Percentiles rank a stretch among this genome's conserved stretches.
Evolutionary conservation across 2,329 filamentous ascomycete species (phyloP).

Genomic region (Beauveria sp.): DNA sequence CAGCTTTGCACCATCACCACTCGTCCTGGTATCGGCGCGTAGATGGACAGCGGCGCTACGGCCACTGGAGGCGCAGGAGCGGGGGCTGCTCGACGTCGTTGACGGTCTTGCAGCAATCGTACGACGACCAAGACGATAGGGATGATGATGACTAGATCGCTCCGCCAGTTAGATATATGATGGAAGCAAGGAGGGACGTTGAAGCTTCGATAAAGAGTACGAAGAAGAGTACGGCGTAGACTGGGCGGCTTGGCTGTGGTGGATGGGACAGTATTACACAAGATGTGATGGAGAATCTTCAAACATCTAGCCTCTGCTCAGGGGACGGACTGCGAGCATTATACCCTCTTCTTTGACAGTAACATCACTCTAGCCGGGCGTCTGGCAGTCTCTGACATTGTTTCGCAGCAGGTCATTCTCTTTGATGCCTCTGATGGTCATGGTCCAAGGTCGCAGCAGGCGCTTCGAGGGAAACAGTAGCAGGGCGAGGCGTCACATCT

Average conservation of each 20-base stretch:
- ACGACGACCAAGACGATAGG: not conserved
- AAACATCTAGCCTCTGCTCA: no score
- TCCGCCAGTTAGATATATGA: not conserved
- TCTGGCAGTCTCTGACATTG: not conserved
- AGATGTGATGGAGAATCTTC: no score
- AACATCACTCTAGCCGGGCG: no score
- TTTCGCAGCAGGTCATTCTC: not conserved
- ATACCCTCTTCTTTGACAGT: no score
- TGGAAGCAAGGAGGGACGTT: not conserved
- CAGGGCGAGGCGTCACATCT: not conserved
- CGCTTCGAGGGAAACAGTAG: not conserved
- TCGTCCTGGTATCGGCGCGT: no score
- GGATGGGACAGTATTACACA: no score
- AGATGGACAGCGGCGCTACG: no score
- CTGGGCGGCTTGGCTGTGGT: no score
- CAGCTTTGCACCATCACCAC: no score
- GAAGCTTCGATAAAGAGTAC: not conserved
- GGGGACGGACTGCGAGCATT: no score
- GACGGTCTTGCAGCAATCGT: not conserved
- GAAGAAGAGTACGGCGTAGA: not conserved
- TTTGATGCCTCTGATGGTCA: not conserved
- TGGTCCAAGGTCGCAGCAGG: not conserved
- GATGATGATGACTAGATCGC: constrained; percentile 4
- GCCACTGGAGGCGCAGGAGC: no score
- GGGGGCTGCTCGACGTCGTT: no score